Evolutionary conservation across 768 basidiomycete genomes (phyloP), one percentile per base, ranked within the genome.

Genomic region (Chlorophyllum brunneum): DNA sequence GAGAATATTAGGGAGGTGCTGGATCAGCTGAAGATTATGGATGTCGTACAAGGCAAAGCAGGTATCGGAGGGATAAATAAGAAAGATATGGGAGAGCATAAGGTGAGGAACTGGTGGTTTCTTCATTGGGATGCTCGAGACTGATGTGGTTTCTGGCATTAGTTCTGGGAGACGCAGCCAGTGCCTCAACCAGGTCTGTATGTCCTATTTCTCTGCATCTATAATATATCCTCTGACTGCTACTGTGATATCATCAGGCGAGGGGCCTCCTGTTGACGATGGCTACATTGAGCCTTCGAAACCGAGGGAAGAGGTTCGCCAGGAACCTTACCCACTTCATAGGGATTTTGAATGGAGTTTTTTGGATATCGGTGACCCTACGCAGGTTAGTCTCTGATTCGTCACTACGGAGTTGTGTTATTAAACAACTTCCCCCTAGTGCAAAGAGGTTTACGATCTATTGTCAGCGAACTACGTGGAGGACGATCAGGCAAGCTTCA

Each of bases 151-250:
- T 46, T 27, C 20, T 58, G 34, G 51, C 9, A 54, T 20, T 61
- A 92, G 94, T 99, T 99, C 70, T 98, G 97, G 97, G 82, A 76
- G 29, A 98, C 95, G 5, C 97, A 99, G 67, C 97, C 97, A 2
- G 97, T 99, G 5, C 89, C 92, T n/a, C 92, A 94, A 63, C 69
- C 82, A 50, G 88, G 89, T 84, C 61, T 59, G 67, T 48, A 30
- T 26, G 9, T 22, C 5, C 20, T 34, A 36, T 30, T 34, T 42
- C 20, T 31, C 13, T 18, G 6, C 20, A 39, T 23, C 38, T 13
- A 4, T 23, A 9, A 16, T 34, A 16, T 10, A 27, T 51, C 6
- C 30, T 23, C 39, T 23, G 23, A 20, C 26, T 18, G 34, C 9
- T 30, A n/a, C n/a, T 23, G 30, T 52, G 48, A 15, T 55, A 15